Evolutionary conservation across 23 red algal genomes (phyloP).

Genomic region (Gracilaria caudata): DNA sequence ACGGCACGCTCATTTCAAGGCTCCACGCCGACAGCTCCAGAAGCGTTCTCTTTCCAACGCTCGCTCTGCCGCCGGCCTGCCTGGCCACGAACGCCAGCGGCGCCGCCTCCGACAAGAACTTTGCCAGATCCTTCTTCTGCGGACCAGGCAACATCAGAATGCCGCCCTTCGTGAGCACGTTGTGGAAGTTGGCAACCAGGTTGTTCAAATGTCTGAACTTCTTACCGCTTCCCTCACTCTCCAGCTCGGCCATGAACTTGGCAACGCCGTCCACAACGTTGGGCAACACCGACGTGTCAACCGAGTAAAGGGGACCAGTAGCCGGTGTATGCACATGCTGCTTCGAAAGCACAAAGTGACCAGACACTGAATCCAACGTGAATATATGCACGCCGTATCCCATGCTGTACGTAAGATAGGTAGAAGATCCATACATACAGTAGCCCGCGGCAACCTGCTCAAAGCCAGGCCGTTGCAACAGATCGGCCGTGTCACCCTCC

Average conservation of each 20-base stretch:
- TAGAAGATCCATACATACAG: conserved; percentile 87
- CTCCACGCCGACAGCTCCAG: conserved; percentile 94
- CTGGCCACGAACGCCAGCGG: conserved; percentile 95
- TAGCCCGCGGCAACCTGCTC: conserved; percentile 97
- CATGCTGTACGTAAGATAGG: conserved; percentile 78
- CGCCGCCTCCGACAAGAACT: conserved; percentile 89
- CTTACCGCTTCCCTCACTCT: conserved; percentile 63
- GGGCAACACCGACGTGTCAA: conserved; percentile 80
- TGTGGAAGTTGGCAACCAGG: conserved; percentile 94
- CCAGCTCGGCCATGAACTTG: conserved; percentile 77
- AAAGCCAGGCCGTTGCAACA: conserved; percentile 91
- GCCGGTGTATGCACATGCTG: conserved; percentile 88
- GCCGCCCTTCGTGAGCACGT: conserved; percentile 83
- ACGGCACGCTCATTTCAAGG: conserved; percentile 95
- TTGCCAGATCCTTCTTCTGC: conserved; percentile 84
- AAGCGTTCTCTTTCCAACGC: conserved; percentile 89
- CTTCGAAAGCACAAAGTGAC: conserved; percentile 92
- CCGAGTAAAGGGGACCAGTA: conserved; percentile 80
- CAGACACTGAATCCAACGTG: conserved; percentile 80
- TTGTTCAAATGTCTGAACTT: conserved; percentile 90
- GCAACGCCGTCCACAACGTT: conserved; percentile 88
- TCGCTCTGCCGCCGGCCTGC: conserved; percentile 91
- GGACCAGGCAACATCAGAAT: conserved; percentile 98
- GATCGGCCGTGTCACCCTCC: conserved; percentile 89
- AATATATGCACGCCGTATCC: conserved; percentile 95